Conservation (phyloP, 768 basidiomycete species). For the Boletus patriciae region DNA sequence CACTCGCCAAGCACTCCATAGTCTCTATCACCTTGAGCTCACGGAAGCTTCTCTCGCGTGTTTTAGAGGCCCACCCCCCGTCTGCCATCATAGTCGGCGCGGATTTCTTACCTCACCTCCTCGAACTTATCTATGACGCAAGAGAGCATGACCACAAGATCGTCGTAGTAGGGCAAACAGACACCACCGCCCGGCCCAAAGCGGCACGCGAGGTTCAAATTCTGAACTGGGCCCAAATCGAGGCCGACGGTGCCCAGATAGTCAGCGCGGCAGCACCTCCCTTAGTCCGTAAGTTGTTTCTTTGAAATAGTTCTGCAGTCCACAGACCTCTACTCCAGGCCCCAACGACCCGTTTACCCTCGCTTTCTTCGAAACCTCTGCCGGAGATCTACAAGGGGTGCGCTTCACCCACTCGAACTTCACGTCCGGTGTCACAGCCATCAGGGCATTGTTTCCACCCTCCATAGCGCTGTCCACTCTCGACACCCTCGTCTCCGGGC, state of each 20-base stretch:
- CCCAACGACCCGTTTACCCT: conserved; percentile 66
- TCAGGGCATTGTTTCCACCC: conserved; percentile 72
- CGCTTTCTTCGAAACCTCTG: conserved; percentile 56
- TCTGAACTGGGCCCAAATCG: conserved; percentile 66
- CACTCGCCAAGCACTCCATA: conserved; percentile 68
- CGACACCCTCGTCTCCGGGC: conserved; percentile 77
- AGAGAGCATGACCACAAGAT: conserved; percentile 55
- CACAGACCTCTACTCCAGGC: conserved; percentile 6
- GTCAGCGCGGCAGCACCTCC: conserved; percentile 44
- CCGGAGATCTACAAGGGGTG: conserved; percentile 56
- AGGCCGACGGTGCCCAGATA: conserved; percentile 58
- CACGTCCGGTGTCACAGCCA: conserved; percentile 85
- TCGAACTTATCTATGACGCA: conserved; percentile 70
- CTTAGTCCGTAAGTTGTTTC: conserved; percentile 49
- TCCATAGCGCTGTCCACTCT: conserved; percentile 64
- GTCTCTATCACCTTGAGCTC: conserved; percentile 66
- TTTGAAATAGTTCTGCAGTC: background rate
- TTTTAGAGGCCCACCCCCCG: conserved; percentile 65
- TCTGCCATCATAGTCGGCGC: conserved; percentile 74
- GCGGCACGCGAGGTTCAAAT: conserved; percentile 56
- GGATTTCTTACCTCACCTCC: conserved; percentile 61
- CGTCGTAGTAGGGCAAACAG: conserved; percentile 70
- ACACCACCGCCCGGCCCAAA: conserved; percentile 44
- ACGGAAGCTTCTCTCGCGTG: conserved; percentile 57
- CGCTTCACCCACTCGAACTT: conserved; percentile 82